Percentiles rank a stretch among this genome's conserved stretches.
Conservation (phyloP, 2,329 filamentous ascomycete species). For the Cercospora citrullina region DNA sequence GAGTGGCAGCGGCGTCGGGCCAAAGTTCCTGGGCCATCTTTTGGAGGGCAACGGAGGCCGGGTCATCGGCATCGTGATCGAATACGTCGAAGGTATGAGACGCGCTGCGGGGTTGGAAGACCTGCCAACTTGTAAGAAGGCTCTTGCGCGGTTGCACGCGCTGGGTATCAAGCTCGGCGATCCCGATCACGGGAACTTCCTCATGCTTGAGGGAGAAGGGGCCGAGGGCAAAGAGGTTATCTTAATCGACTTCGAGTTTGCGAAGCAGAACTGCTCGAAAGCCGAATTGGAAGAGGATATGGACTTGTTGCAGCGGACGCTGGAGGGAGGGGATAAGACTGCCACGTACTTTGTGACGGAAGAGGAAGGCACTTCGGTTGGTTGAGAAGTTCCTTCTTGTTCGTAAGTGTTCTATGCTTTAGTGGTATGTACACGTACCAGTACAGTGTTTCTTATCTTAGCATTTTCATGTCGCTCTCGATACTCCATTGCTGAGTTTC, state of each 20-base stretch:
- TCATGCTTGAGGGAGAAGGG: not conserved
- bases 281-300: not conserved
- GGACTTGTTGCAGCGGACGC: not conserved
- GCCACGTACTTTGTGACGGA: not conserved
- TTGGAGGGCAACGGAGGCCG: not conserved
- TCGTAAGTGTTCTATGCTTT: constrained; percentile 7
- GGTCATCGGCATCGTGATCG: not conserved
- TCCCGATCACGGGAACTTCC: not conserved
- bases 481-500: not conserved
- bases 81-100: not conserved
- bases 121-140: not conserved
- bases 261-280: not conserved
- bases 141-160: not conserved
- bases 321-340: not conserved
- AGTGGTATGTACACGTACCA: constrained; percentile 6
- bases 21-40: not conserved
- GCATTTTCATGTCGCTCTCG: not conserved
- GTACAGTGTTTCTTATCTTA: not conserved
- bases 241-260: not conserved
- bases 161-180: not conserved
- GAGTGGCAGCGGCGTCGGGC: not conserved
- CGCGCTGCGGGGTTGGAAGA: not conserved
- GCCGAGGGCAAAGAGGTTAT: not conserved
- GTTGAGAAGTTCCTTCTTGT: not conserved
- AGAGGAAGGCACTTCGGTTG: not conserved